Evolutionary conservation across 169 alveolate species (phyloP).

Genomic region (Plasmodium vinckei): DNA sequence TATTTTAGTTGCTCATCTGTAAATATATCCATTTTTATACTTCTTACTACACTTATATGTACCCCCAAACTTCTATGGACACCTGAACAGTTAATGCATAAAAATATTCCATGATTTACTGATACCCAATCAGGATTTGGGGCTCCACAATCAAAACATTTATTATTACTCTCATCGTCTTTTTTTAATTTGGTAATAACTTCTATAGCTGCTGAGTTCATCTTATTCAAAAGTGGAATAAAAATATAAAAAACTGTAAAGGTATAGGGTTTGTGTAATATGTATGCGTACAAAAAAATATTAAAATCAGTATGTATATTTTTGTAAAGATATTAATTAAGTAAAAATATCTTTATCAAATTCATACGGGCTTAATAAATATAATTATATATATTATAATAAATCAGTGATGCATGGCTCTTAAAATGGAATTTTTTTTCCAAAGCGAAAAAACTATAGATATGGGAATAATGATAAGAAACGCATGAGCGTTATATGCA

Average conservation of each 20-base stretch:
- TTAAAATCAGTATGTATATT: too few species aligned
- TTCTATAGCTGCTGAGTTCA: constrained; percentile 71
- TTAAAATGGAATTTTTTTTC: too few species aligned
- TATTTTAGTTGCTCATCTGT: constrained; percentile 90
- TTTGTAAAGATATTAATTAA: too few species aligned
- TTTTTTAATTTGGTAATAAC: constrained; percentile 56
- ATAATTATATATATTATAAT: too few species aligned
- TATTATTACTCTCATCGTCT: constrained; percentile 77
- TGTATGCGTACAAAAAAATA: too few species aligned
- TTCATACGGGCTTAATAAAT: too few species aligned
- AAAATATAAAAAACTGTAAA: background rate
- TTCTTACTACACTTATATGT: constrained; percentile 94
- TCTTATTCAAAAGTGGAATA: background rate
- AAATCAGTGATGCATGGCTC: too few species aligned
- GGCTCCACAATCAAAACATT: constrained; percentile 87
- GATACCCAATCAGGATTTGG: constrained; percentile 97
- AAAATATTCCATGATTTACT: constrained; percentile 94
- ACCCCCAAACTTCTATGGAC: constrained; percentile 92
- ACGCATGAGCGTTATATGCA: too few species aligned
- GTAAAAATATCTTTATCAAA: too few species aligned
- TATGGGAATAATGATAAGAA: too few species aligned
- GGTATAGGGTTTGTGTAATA: too few species aligned
- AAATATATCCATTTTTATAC: constrained; percentile 96
- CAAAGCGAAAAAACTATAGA: too few species aligned
- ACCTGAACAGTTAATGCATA: constrained; percentile 96